Evolutionary conservation across 768 basidiomycete species (phyloP).

Genomic region (Mycena galericulata): DNA sequence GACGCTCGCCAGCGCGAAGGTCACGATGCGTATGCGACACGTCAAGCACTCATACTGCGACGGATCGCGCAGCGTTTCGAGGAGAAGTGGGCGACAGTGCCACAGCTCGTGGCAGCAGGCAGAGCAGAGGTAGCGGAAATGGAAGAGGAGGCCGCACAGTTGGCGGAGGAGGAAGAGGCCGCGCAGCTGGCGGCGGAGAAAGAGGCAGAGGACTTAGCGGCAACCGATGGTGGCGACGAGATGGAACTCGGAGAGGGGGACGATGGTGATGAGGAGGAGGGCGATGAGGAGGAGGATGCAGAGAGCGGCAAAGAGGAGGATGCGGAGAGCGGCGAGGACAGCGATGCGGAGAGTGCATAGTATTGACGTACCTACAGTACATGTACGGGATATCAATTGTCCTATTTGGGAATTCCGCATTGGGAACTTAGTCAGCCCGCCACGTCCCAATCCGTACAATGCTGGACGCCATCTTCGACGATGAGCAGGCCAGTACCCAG

Average conservation of each 20-base stretch:
- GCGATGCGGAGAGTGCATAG: too few relatives aligned
- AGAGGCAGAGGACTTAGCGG: too few relatives aligned
- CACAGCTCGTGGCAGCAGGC: background rate
- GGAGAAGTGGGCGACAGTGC: background rate
- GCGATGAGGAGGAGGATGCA: background rate
- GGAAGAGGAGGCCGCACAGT: background rate
- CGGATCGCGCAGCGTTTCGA: too few relatives aligned
- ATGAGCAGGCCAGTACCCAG: too few relatives aligned
- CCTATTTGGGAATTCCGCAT: too few relatives aligned
- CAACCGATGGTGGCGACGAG: background rate
- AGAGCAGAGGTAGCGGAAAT: background rate
- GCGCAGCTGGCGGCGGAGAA: background rate
- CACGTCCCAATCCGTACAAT: too few relatives aligned
- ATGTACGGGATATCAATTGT: too few relatives aligned
- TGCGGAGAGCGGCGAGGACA: background rate
- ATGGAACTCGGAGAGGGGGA: background rate
- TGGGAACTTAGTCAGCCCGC: too few relatives aligned
- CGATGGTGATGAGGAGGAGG: background rate
- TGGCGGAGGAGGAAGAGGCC: background rate
- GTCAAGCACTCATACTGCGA: background rate
- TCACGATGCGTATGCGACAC: conserved; percentile 6
- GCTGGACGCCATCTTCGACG: too few relatives aligned
- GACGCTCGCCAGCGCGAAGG: conserved; percentile 1
- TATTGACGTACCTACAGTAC: too few relatives aligned
- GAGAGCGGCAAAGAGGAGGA: background rate